Conservation (phyloP, 257 asterid genomes). For the Nemophila menziesii region DNA sequence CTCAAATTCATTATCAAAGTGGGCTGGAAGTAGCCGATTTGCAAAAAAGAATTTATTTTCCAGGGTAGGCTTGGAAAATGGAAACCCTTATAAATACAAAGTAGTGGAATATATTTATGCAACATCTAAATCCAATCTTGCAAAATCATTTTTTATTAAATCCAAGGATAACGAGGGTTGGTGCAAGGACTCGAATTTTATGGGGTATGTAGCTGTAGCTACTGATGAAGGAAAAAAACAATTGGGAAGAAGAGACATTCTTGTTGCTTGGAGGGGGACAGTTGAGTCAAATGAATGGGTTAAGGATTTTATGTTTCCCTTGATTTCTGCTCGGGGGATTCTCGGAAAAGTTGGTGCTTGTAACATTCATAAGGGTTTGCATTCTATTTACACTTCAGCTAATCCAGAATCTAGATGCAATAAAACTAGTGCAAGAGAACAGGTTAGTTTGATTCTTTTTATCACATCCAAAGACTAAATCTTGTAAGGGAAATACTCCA, state of each 20-base stretch:
- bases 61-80: conserved; percentile 36
- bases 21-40: conserved; percentile 57
- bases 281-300: conserved; percentile 54
- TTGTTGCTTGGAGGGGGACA: conserved; percentile 82
- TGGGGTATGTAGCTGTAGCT: conserved; percentile 78
- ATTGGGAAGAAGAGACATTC: conserved; percentile 69
- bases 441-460: too few species aligned
- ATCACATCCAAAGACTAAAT: too few species aligned
- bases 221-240: conserved; percentile 53
- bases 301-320: conserved; percentile 42
- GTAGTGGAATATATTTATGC: conserved; percentile 64
- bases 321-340: conserved; percentile 40
- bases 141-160: conserved; percentile 56
- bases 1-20: conserved; percentile 40
- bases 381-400: conserved; percentile 4
- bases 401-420: not conserved
- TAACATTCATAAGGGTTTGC: conserved; percentile 1
- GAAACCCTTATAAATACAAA: conserved; percentile 31
- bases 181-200: conserved; percentile 84
- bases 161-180: conserved; percentile 64
- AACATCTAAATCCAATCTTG: conserved; percentile 41
- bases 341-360: conserved; percentile 26
- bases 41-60: conserved; percentile 36
- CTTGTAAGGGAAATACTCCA: too few species aligned
- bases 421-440: not conserved